These are phyloP conservation scores for Backusella tuberculispora DNA, from an alignment of 192 early-diverging fungal species.

Conservation along the genomic window DNA sequence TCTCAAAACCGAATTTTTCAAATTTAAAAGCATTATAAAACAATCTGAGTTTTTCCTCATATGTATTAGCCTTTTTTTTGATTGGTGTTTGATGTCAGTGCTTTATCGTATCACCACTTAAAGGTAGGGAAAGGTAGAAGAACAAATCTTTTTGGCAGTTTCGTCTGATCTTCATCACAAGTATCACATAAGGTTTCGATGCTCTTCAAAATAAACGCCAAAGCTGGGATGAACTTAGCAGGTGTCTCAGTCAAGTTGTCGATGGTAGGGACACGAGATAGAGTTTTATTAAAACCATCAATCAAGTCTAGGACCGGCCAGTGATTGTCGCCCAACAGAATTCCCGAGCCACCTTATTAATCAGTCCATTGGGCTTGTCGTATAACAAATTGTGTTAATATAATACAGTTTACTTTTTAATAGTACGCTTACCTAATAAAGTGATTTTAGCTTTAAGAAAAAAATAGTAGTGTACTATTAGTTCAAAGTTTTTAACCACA, in stretches of 20 bases:
- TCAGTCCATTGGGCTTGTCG: neutral
- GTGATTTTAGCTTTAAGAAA: neutral
- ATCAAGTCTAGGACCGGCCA: neutral
- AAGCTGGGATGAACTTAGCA: neutral
- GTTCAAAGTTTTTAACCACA: neutral
- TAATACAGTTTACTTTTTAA: neutral
- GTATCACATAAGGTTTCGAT: neutral
- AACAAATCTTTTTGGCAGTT: too few species aligned
- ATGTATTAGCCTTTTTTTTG: too few species aligned
- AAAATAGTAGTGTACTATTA: neutral
- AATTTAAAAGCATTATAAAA: too few species aligned
- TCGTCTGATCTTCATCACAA: too few species aligned
- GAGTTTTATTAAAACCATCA: neutral
- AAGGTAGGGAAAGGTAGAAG: too few species aligned
- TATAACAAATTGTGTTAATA: neutral
- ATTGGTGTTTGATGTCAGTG: too few species aligned
- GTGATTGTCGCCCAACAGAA: neutral
- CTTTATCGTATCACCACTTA: too few species aligned
- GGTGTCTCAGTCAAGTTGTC: neutral
- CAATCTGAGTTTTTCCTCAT: too few species aligned
- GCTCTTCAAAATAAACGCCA: neutral
- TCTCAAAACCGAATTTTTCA: too few species aligned
- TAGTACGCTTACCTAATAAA: neutral
- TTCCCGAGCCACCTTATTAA: neutral
- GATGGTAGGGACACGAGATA: neutral